Evolutionary conservation across 2,329 filamentous ascomycete genomes (phyloP).

Genomic region (Colletotrichum camelliae): DNA sequence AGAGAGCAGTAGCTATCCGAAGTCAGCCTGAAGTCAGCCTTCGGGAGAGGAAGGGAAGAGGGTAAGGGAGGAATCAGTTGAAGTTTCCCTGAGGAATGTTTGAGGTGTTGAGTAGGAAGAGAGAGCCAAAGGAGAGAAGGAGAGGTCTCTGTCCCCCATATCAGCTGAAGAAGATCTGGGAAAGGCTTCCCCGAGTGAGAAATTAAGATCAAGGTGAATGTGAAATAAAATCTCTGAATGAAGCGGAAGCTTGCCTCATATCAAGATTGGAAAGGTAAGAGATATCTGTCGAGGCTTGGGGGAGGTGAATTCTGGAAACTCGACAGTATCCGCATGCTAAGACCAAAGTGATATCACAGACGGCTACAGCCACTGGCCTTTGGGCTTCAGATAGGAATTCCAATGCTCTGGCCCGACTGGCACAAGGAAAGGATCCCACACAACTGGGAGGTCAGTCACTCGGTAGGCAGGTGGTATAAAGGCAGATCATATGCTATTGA

Average conservation of each 20-base stretch:
- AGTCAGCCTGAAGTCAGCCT: neutral
- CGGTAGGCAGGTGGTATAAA: neutral
- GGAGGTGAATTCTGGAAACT: neutral
- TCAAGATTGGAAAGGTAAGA: neutral
- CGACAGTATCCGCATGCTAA: neutral
- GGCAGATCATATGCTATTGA: neutral
- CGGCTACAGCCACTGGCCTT: neutral
- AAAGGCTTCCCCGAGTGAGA: neutral
- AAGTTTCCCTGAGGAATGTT: neutral
- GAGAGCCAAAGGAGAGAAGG: neutral
- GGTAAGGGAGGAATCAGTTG: neutral
- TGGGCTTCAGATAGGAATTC: neutral
- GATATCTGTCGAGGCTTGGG: neutral
- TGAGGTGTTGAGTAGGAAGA: neutral
- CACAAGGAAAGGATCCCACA: neutral
- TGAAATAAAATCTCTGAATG: neutral
- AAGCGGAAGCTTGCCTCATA: neutral
- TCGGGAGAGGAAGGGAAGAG: neutral
- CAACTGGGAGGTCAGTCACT: neutral
- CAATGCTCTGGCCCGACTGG: neutral
- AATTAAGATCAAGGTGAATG: neutral
- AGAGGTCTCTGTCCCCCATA: neutral
- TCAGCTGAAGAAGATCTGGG: neutral
- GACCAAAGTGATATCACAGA: neutral
- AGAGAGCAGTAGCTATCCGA: neutral